Percentiles rank a stretch among this genome's conserved stretches.
These are phyloP conservation scores for Sclerotinia minor DNA, from an alignment of 2,329 filamentous ascomycete species.

Conservation along the genomic window DNA sequence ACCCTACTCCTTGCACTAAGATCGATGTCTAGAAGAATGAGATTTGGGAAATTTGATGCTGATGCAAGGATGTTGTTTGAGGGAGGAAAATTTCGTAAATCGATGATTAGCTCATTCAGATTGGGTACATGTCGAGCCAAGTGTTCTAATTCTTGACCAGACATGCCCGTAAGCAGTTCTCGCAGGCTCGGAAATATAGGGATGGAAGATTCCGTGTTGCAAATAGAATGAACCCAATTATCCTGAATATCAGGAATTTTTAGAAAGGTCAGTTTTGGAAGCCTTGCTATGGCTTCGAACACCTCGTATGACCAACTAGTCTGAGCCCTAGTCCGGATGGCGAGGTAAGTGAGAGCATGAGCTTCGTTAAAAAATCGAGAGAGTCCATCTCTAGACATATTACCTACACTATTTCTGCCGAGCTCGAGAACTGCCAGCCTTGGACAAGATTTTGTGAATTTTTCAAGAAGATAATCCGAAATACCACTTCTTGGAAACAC, in stretches of 20 bases:
- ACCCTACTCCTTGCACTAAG: not conserved
- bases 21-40: not conserved
- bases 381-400: not conserved
- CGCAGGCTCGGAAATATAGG: not conserved
- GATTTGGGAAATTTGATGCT: conserved; percentile 7
- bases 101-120: not conserved
- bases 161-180: not conserved
- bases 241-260: conserved; percentile 10
- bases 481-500: not conserved
- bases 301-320: conserved; percentile 12
- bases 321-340: not conserved
- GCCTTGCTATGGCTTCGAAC: conserved; percentile 5
- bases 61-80: conserved; percentile 6
- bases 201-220: not conserved
- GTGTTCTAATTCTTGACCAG: not conserved
- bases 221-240: not conserved
- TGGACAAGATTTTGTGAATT: not conserved
- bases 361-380: not conserved
- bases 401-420: not conserved
- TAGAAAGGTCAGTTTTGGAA: not conserved
- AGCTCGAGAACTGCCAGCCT: not conserved
- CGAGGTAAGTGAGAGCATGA: not conserved
- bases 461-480: conserved; percentile 1
- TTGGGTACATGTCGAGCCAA: not conserved
- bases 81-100: not conserved